phyloP scores from a whole-genome alignment of 768 basidiomycete species.

The Suillus fuscotomentosus region DNA sequence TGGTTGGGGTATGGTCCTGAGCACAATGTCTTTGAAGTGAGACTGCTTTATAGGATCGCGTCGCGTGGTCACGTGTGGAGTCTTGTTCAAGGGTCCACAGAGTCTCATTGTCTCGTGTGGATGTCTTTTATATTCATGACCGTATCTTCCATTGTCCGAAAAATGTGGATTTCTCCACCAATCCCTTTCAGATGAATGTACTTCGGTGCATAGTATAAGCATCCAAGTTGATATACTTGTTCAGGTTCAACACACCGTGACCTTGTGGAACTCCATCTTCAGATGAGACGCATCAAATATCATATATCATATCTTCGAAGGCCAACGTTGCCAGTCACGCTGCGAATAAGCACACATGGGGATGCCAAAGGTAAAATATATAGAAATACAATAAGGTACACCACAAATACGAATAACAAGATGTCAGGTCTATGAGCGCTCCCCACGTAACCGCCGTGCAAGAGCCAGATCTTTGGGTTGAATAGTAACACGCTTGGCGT shows the following conservation, averaged over 20 bases:
- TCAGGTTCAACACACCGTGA: background rate
- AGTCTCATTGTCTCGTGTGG: background rate
- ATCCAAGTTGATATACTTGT: background rate
- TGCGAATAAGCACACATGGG: background rate
- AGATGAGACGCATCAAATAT: too few species aligned
- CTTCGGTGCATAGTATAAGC: background rate
- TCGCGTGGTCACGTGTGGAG: background rate
- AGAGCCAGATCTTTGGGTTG: slow-evolving; percentile 82
- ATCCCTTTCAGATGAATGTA: background rate
- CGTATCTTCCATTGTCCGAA: background rate
- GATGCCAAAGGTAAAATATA: background rate
- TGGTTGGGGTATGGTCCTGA: background rate
- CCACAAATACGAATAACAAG: background rate
- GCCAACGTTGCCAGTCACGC: background rate
- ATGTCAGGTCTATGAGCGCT: slow-evolving; percentile 51
- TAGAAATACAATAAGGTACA: slow-evolving; percentile 16
- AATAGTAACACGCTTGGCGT: slow-evolving; percentile 77
- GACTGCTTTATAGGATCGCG: background rate
- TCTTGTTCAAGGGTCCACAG: background rate
- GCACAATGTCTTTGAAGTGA: background rate
- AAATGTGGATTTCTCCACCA: background rate
- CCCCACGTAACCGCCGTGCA: slow-evolving; percentile 74
- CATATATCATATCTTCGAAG: too few species aligned
- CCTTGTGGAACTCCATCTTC: background rate
- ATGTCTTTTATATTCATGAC: background rate